phyloP scores from a whole-genome alignment of 2,329 filamentous ascomycete genomes.

The Botrytis tulipae region DNA sequence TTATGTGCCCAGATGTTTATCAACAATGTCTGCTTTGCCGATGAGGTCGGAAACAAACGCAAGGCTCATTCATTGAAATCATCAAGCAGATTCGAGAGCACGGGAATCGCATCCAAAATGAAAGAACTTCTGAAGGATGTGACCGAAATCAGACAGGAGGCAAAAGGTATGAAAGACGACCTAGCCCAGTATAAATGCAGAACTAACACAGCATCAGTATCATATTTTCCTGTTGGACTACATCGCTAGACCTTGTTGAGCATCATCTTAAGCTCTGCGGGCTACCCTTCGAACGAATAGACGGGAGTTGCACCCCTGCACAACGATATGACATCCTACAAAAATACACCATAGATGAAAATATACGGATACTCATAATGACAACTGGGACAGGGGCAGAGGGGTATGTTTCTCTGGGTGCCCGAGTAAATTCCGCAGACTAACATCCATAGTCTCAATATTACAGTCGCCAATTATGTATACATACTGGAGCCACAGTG shows the following conservation, averaged over 20 bases:
- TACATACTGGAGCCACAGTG: constrained; percentile 38
- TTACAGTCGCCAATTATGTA: constrained; percentile 32
- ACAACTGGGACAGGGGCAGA: constrained; percentile 35
- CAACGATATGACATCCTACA: constrained; percentile 43
- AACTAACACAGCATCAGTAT: constrained; percentile 42
- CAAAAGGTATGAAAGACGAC: constrained; percentile 27
- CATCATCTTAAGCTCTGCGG: constrained; percentile 34
- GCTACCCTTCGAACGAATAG: constrained; percentile 43
- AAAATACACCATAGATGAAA: constrained; percentile 38
- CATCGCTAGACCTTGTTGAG: constrained; percentile 36
- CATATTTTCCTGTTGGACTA: constrained; percentile 29
- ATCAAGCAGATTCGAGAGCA: constrained; percentile 32
- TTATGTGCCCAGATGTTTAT: not conserved
- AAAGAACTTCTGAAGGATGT: constrained; percentile 39
- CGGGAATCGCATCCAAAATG: constrained; percentile 41
- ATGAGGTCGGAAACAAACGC: not conserved
- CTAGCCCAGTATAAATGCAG: constrained; percentile 38
- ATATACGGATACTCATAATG: constrained; percentile 46
- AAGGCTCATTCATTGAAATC: not conserved
- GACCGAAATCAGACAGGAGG: constrained; percentile 29
- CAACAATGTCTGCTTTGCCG: not conserved
- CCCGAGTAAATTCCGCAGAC: not conserved
- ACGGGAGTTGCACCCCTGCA: constrained; percentile 43
- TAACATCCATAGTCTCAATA: constrained; percentile 22
- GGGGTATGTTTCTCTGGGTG: constrained; percentile 33